Base-by-base conservation (phyloP, 306 rosid genomes). In the Vigna nakashimae region DNA sequence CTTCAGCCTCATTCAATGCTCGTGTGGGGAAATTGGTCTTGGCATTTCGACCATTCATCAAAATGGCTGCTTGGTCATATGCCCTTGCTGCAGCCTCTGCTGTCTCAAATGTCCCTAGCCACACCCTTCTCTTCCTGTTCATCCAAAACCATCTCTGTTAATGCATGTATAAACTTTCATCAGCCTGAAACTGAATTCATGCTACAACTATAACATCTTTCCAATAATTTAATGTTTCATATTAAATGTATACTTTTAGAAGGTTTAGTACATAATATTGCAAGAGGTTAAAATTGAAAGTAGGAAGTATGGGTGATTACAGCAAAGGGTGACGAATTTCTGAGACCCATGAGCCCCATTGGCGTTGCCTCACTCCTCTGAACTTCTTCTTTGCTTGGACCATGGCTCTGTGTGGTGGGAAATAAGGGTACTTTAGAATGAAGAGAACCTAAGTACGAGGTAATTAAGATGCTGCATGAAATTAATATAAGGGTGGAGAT, bases 341-440 rank as follows among this genome's bases (percentile, higher is more conserved):
- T 83, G 97, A 89, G 87, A 91, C 97, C 97, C 97, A 91, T 7
- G 97, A 89, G 88, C 97, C 94, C 94, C 97, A 91, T 91, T 89
- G 94, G 30, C 71, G 71, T 15, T 65, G 71, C 32, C 71, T 65
- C 11, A 65, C 71, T 38, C 71, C 71, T 24, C 71, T 65, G 71
- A 40, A 40, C 71, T 65, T 65, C 71, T 65, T 65, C 51, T 2
- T 65, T 40, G 32, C 52, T 40, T 40, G 71, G 18, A 65, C 71
- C 71, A 65, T 65, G 26, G 14, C n/a, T 38, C 9, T n/a, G 8
- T 70, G 74, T 30, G 75, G 11, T 16, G 45, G 10, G 26, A 46
- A 30, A 68, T 30, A 30, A 67, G 73, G 24, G 57, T 14, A 16
- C 30, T 8, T 14, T 66, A 3, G 18, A 69, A 52, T 3, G 26